These are phyloP conservation scores for Xanthoparmelia taractica DNA, from an alignment of 495 filamentous ascomycete species.

Conservation along the genomic window DNA sequence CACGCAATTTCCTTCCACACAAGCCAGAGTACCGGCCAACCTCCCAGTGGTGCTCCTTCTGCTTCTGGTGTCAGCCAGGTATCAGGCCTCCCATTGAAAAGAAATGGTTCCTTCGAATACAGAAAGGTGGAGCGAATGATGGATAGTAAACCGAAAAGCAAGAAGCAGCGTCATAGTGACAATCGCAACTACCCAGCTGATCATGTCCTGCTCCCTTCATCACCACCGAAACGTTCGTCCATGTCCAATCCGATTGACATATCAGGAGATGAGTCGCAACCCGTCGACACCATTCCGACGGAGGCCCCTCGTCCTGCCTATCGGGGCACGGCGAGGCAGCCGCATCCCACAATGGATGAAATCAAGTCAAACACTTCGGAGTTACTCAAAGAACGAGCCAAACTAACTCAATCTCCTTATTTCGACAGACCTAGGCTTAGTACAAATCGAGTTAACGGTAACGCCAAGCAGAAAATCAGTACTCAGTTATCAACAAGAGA, in stretches of 20 bases:
- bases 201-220: background rate
- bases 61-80: conserved; percentile 10
- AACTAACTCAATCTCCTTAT: background rate
- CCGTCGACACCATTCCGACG: background rate
- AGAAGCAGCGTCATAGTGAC: conserved; percentile 10
- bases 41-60: background rate
- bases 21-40: conserved; percentile 9
- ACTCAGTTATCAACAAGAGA: background rate
- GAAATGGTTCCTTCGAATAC: conserved; percentile 12
- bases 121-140: conserved; percentile 18
- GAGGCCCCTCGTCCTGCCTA: background rate
- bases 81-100: conserved; percentile 6
- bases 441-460: background rate
- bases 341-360: background rate
- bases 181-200: background rate
- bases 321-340: conserved; percentile 1
- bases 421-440: conserved; percentile 5
- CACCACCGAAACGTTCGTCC: conserved; percentile 1
- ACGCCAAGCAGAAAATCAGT: background rate
- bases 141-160: conserved; percentile 13
- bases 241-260: conserved; percentile 12
- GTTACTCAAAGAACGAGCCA: background rate
- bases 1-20: background rate
- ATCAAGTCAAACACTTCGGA: background rate
- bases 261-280: conserved; percentile 13